phyloP scores from a whole-genome alignment of 352 stramenopile species.

The Pythium scleroteichum region DNA sequence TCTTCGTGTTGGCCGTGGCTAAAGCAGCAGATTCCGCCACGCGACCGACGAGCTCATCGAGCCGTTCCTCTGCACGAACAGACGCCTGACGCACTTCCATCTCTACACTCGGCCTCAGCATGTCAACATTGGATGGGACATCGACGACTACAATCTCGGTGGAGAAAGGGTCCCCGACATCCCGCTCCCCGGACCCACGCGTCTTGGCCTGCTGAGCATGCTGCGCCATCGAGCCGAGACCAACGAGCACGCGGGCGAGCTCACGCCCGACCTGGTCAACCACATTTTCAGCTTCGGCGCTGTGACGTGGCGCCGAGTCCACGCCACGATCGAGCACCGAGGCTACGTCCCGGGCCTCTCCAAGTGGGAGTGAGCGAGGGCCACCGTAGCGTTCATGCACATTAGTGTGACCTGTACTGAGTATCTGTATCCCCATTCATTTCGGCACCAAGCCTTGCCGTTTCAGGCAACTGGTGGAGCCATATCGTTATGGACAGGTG shows the following conservation, averaged over 20 bases:
- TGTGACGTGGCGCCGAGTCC: not conserved
- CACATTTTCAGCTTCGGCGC: constrained; percentile 5
- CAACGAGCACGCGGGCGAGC: not conserved
- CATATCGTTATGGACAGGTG: no score
- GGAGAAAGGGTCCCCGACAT: not conserved
- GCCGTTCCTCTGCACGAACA: not conserved
- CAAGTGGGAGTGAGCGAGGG: no score
- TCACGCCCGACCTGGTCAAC: not conserved
- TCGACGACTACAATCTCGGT: constrained; percentile 1
- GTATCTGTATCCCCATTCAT: no score
- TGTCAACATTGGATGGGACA: constrained; percentile 2
- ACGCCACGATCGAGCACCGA: not conserved
- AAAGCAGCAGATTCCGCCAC: not conserved
- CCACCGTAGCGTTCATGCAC: no score
- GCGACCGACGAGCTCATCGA: constrained; percentile 2
- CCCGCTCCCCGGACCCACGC: not conserved
- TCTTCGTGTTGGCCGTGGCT: not conserved
- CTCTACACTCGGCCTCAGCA: not conserved
- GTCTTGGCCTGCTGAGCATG: constrained; percentile 1
- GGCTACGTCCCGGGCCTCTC: no score
- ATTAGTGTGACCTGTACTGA: no score
- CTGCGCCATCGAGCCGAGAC: not conserved
- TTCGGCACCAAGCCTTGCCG: no score
- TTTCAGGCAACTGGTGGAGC: no score
- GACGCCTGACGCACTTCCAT: not conserved